phyloP scores from a whole-genome alignment of 2,329 filamentous ascomycete species.

The Gnomoniopsis smithogilvyi region DNA sequence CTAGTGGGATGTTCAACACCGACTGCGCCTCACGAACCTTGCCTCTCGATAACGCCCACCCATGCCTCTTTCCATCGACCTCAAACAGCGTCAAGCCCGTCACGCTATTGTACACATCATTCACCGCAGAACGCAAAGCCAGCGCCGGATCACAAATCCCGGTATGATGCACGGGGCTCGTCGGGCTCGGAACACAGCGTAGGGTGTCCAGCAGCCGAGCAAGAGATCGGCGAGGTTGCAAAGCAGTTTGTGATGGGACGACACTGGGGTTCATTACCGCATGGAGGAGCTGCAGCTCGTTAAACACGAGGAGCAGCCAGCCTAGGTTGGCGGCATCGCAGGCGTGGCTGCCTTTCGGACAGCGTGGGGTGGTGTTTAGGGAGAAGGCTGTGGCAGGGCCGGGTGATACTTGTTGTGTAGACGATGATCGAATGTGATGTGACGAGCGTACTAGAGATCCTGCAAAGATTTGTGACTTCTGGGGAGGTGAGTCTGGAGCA shows the following conservation, averaged over 20 bases:
- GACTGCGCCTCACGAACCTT: constrained; percentile 33
- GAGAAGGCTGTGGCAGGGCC: too few species aligned
- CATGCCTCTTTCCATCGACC: constrained; percentile 44
- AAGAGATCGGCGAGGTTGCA: constrained; percentile 35
- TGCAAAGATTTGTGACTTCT: too few species aligned
- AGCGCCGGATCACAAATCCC: constrained; percentile 49
- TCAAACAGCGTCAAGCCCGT: constrained; percentile 46
- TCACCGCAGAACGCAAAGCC: constrained; percentile 43
- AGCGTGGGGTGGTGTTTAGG: constrained; percentile 41
- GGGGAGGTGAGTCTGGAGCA: too few species aligned
- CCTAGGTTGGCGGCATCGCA: constrained; percentile 53
- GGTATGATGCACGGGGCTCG: constrained; percentile 21
- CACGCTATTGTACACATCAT: constrained; percentile 50
- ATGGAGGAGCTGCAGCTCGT: constrained; percentile 42
- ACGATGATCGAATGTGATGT: too few species aligned
- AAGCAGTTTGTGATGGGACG: not conserved
- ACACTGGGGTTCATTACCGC: constrained; percentile 34
- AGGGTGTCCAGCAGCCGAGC: constrained; percentile 43
- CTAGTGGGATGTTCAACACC: constrained; percentile 19
- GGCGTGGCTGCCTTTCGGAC: constrained; percentile 45
- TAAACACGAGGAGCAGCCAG: constrained; percentile 50
- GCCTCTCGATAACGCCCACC: constrained; percentile 46
- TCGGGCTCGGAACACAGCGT: constrained; percentile 40
- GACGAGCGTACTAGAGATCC: too few species aligned
- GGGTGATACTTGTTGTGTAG: too few species aligned